A percentile compares a stretch with the other conserved stretches of the same genome.
Evolutionary conservation across 306 rosid species (phyloP).

Genomic region (Trifolium subterraneum): DNA sequence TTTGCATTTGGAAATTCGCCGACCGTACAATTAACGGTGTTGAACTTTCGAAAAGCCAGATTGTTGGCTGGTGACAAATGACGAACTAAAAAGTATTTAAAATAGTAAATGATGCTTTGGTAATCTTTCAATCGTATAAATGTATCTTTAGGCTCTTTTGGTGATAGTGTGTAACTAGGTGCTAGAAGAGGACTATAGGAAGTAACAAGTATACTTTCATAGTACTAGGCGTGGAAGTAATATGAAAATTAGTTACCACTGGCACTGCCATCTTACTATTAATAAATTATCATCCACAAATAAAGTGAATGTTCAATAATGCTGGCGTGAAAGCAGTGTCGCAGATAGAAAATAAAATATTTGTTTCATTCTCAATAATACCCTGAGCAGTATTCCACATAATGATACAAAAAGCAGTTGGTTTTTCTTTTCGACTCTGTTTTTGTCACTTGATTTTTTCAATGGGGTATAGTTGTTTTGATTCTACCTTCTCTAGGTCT

Average conservation of each 20-base stretch:
- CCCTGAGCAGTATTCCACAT: neutral
- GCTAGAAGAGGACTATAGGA: neutral
- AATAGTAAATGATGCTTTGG: neutral
- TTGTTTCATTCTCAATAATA: conserved; percentile 1
- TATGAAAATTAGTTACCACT: neutral
- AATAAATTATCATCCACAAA: conserved; percentile 6
- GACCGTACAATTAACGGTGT: conserved; percentile 1
- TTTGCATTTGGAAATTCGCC: conserved; percentile 8
- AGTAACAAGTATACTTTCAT: neutral
- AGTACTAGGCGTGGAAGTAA: conserved; percentile 3
- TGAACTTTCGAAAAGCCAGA: conserved; percentile 17
- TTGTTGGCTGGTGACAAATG: neutral
- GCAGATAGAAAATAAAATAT: neutral
- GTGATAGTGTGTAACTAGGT: neutral
- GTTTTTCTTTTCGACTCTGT: neutral
- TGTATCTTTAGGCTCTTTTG: neutral
- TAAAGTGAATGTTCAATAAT: neutral
- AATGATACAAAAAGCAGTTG: conserved; percentile 1
- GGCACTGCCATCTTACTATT: conserved; percentile 11
- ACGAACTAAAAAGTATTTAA: neutral
- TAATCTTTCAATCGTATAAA: neutral
- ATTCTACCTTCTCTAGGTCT: conserved; percentile 12
- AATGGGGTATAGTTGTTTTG: neutral
- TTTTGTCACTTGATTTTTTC: conserved; percentile 1
- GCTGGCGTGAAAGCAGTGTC: neutral